Base-by-base conservation (phyloP, 805 yeast genomes). In the Wickerhamiella azymoides region DNA sequence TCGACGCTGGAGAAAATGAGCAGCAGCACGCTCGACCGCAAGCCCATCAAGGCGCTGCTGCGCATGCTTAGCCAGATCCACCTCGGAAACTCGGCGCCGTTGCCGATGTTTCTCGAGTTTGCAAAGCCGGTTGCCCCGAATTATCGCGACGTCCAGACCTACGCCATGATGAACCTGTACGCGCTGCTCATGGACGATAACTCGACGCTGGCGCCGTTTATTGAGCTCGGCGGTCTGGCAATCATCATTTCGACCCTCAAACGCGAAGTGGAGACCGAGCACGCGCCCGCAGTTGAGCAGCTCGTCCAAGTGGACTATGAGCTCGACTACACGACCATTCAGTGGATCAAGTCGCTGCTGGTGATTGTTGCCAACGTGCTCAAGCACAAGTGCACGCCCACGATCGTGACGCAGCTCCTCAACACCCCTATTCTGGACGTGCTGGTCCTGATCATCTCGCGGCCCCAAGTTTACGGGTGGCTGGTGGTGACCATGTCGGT, bases 291-390 rank as follows among this genome's bases (percentile, higher is more conserved):
- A 7, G 10, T 18, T 11, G 24, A 35, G n/a, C 24, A 5, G 11
- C 33, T 40, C 25, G 36, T 30, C 16, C 25, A 36, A 19, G 49
- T 46, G 6, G 49, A 46, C 46, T 46, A 46, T 25, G 9, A 26
- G 27, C 40, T 46, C 21, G 30, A 39, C 2, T 46, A 46, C 28
- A n/a, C 24, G n/a, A 14, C 43, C 1, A 39, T 46, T 10, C 41
- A 41, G 19, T 46, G 40, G 41, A 30, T 46, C 16, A 46, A 46
- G 27, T 46, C 49, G 3, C 40, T 46, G 14, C 38, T 46, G 25
- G 42, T 40, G 13, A 30, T 37, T n/a, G 25, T 46, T 14, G 21
- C 41, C 27, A 46, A 46, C 32, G 46, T 46, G n/a, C 26, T 46
- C 24, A 40, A 37, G 17, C 49, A 41, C 27, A 46, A 46, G 24